phyloP scores from a whole-genome alignment of 768 basidiomycete species.

The Zangia roseola region DNA sequence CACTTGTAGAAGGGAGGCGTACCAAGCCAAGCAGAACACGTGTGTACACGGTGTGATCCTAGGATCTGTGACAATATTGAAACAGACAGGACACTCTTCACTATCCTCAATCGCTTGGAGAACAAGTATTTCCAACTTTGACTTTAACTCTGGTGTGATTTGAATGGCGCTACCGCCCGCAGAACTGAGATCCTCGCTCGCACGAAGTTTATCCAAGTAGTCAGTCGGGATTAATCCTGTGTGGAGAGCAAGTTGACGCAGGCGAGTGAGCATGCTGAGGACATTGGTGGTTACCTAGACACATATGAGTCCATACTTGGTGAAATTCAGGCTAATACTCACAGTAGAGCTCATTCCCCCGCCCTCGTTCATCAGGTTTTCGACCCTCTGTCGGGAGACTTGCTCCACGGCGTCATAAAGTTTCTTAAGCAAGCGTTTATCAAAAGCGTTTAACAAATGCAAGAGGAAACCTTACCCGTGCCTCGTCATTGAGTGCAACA shows the following conservation, averaged over 20 bases:
- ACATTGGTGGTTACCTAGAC: constrained; percentile 65
- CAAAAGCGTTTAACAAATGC: too few species aligned
- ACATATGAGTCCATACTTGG: constrained; percentile 3
- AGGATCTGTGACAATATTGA: constrained; percentile 56
- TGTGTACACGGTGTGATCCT: constrained; percentile 76
- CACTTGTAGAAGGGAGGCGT: constrained; percentile 8
- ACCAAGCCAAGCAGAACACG: constrained; percentile 73
- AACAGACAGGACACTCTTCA: constrained; percentile 83
- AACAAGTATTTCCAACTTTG: constrained; percentile 55
- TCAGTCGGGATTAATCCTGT: constrained; percentile 69
- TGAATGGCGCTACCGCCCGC: constrained; percentile 26
- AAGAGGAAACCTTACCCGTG: constrained; percentile 48
- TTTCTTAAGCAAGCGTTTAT: constrained; percentile 36
- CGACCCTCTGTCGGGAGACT: constrained; percentile 60
- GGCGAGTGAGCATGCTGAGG: constrained; percentile 79
- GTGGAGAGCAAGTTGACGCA: constrained; percentile 81
- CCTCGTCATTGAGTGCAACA: constrained; percentile 61
- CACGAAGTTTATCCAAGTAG: constrained; percentile 64
- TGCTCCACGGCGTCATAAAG: constrained; percentile 71
- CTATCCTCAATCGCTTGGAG: constrained; percentile 72
- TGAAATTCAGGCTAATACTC: constrained; percentile 2
- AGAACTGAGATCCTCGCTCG: constrained; percentile 26
- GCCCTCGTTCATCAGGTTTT: constrained; percentile 45
- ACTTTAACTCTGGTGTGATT: constrained; percentile 53
- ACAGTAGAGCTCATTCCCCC: constrained; percentile 45